Evolutionary conservation across 2,329 filamentous ascomycete species (phyloP).

Genomic region (Paraconiothyrium sp.): DNA sequence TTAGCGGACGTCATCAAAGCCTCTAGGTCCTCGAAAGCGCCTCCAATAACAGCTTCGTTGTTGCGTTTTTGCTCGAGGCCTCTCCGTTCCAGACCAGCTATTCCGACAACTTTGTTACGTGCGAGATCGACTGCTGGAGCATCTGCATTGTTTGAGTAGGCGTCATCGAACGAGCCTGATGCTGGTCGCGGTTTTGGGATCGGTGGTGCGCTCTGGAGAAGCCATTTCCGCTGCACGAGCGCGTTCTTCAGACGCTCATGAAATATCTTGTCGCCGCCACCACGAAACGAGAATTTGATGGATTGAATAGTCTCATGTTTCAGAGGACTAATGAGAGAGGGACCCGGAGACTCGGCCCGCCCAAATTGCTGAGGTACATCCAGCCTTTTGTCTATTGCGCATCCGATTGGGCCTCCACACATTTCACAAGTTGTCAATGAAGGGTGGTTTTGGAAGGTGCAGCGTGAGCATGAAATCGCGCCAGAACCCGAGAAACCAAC

Average conservation of each 20-base stretch:
- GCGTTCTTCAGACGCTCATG: constrained; percentile 87
- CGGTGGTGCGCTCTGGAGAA: constrained; percentile 88
- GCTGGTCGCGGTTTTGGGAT: constrained; percentile 71
- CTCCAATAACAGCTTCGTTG: constrained; percentile 91
- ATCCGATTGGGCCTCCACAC: constrained; percentile 79
- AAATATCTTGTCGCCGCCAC: constrained; percentile 88
- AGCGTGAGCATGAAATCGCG: constrained; percentile 73
- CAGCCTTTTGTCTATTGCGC: constrained; percentile 57
- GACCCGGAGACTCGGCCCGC: constrained; percentile 81
- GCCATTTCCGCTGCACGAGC: constrained; percentile 93
- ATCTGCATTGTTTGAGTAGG: constrained; percentile 32
- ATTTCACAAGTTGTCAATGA: constrained; percentile 89
- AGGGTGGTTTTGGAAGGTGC: constrained; percentile 93
- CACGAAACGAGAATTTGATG: constrained; percentile 91
- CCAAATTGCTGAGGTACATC: constrained; percentile 47
- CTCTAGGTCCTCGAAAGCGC: constrained; percentile 94
- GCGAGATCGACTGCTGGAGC: constrained; percentile 32
- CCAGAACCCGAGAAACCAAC: constrained; percentile 19
- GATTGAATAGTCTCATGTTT: constrained; percentile 73
- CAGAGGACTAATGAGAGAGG: constrained; percentile 62
- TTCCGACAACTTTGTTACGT: constrained; percentile 75
- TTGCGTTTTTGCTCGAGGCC: constrained; percentile 87
- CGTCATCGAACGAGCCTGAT: constrained; percentile 44
- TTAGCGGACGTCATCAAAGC: constrained; percentile 98
- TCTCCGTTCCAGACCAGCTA: constrained; percentile 89